phyloP scores from a whole-genome alignment of 192 early-diverging fungal genomes.

The Coemansia erecta region DNA sequence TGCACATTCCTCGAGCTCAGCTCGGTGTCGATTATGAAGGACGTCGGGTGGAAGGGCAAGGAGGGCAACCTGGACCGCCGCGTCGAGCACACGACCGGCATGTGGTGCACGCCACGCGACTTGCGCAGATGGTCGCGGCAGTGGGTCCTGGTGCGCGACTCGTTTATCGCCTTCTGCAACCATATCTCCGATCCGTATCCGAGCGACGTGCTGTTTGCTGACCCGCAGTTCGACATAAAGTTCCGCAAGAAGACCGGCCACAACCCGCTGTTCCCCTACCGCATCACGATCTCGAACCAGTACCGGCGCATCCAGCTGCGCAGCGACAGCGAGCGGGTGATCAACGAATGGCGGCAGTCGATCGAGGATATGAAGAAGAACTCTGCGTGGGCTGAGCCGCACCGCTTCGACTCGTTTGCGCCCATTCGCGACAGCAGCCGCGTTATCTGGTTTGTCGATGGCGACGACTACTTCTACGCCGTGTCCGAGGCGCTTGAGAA shows the following conservation, averaged over 20 bases:
- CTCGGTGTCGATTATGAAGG: conserved; percentile 68
- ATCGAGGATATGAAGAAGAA: conserved; percentile 57
- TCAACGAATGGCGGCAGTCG: conserved; percentile 68
- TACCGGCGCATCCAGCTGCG: conserved; percentile 67
- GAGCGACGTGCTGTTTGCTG: conserved; percentile 52
- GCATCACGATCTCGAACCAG: conserved; percentile 59
- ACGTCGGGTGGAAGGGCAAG: conserved; percentile 85
- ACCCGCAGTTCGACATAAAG: conserved; percentile 51
- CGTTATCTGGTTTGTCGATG: conserved; percentile 72
- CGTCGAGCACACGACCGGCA: conserved; percentile 54
- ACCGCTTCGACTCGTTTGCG: conserved; percentile 73
- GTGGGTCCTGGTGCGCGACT: conserved; percentile 78
- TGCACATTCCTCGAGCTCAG: conserved; percentile 77
- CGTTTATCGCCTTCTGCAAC: conserved; percentile 56
- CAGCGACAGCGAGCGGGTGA: conserved; percentile 60
- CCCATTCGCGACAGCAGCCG: conserved; percentile 64
- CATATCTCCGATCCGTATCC: conserved; percentile 53
- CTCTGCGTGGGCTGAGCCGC: conserved; percentile 64
- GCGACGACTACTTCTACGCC: conserved; percentile 73
- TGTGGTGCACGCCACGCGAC: conserved; percentile 51
- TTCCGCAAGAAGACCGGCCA: conserved; percentile 52
- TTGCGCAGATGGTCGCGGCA: conserved; percentile 59
- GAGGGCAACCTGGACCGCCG: conserved; percentile 71
- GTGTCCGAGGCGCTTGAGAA: conserved; percentile 69
- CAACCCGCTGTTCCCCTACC: conserved; percentile 59